Percentiles rank a stretch among this genome's conserved stretches.
These are phyloP conservation scores for Prunus campanulata DNA, from an alignment of 306 rosid species.

Conservation along the genomic window DNA sequence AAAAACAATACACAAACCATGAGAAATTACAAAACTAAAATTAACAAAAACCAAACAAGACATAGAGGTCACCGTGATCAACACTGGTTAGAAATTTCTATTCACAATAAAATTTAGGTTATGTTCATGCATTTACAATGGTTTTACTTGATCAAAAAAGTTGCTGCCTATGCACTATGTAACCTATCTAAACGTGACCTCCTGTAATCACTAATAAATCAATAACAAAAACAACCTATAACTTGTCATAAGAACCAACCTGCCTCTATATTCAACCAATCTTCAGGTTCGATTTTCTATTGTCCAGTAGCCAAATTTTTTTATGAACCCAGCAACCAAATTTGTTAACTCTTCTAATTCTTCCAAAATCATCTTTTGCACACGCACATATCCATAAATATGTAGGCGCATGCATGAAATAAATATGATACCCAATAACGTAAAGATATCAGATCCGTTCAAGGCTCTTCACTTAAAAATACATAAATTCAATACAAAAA, in stretches of 20 bases:
- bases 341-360: background rate
- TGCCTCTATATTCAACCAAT: background rate
- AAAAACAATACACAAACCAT: background rate
- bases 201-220: background rate
- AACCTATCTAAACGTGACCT: background rate
- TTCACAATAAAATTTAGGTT: background rate
- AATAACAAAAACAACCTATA: background rate
- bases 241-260: background rate
- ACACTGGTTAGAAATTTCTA: background rate
- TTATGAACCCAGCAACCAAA: background rate
- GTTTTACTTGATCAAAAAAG: background rate
- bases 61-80: background rate
- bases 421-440: background rate
- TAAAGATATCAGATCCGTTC: background rate
- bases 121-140: too few species aligned
- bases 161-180: background rate
- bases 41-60: background rate
- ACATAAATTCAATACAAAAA: background rate
- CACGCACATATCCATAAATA: background rate
- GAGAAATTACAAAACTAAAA: background rate
- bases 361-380: background rate
- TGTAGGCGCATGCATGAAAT: background rate
- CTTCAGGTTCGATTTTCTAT: background rate
- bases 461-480: background rate
- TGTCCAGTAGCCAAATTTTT: background rate